A percentile compares a stretch with the other conserved stretches of the same genome.
Conservation (phyloP, 2,329 filamentous ascomycete genomes). For the Macrophomina phaseolina region DNA sequence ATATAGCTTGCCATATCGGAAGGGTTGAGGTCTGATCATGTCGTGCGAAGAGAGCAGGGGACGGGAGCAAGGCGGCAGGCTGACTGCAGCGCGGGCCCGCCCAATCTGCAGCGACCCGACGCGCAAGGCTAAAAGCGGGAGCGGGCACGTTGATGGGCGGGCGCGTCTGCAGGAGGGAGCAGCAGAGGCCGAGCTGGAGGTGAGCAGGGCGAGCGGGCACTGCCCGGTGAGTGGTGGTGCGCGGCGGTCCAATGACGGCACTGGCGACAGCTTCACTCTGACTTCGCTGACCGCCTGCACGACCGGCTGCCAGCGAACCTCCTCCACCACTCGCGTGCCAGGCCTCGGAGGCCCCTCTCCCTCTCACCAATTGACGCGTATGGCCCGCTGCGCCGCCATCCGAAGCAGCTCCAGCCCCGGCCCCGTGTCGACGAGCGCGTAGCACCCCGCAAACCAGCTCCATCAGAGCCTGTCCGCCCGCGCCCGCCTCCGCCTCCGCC, state of each 20-base stretch:
- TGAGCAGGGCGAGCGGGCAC: too few relatives aligned
- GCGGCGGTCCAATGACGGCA: conserved; percentile 22
- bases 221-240: background rate
- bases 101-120: conserved; percentile 17
- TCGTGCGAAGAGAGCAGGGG: background rate
- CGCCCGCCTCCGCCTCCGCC: conserved; percentile 24
- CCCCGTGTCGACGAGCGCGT: conserved; percentile 3
- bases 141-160: background rate
- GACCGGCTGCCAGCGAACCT: conserved; percentile 25
- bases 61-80: background rate
- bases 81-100: conserved; percentile 16
- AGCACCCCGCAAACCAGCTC: conserved; percentile 15
- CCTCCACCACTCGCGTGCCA: conserved; percentile 20
- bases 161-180: background rate
- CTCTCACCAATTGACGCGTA: conserved; percentile 23
- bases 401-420: conserved; percentile 22
- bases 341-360: conserved; percentile 19
- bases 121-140: conserved; percentile 12
- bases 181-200: background rate
- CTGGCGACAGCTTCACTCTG: conserved; percentile 18
- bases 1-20: conserved; percentile 14
- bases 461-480: conserved; percentile 22
- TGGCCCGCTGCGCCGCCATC: conserved; percentile 19
- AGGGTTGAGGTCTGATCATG: background rate
- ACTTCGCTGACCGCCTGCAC: conserved; percentile 23